A percentile compares a stretch with the other conserved stretches of the same genome.
phyloP scores from a whole-genome alignment of 2,329 filamentous ascomycete species.

The Fusarium succisae region DNA sequence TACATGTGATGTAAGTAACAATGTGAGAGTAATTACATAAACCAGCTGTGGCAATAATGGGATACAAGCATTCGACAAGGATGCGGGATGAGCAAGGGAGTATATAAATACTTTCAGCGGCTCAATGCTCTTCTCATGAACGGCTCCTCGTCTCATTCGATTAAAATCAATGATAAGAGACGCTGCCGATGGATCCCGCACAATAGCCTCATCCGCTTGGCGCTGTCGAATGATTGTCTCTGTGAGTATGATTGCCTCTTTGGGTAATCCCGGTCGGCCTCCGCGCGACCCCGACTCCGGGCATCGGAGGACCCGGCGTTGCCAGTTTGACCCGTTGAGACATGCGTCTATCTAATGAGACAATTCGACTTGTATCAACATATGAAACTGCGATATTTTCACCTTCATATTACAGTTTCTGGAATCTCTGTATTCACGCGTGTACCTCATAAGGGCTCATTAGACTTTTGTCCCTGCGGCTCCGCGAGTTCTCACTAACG shows the following conservation, averaged over 20 bases:
- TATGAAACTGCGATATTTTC: not conserved
- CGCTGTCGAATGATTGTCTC: constrained; percentile 29
- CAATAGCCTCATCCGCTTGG: constrained; percentile 34
- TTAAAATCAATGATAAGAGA: not conserved
- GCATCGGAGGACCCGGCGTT: constrained; percentile 28
- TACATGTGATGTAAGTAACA: not conserved
- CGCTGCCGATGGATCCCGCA: constrained; percentile 33
- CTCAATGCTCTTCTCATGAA: not conserved
- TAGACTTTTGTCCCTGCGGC: not conserved
- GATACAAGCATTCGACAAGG: not conserved
- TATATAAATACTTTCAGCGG: not conserved
- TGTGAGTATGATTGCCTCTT: constrained; percentile 23
- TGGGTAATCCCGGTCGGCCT: constrained; percentile 36
- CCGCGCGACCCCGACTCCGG: constrained; percentile 34
- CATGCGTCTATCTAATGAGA: not conserved
- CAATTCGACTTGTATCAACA: not conserved
- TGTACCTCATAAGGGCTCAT: not conserved
- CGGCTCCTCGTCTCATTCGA: constrained; percentile 8
- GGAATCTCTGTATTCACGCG: not conserved
- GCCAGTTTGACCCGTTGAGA: not conserved
- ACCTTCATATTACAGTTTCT: not conserved
- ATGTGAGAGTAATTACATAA: not conserved
- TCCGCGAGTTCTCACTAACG: not conserved
- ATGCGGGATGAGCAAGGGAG: not conserved
- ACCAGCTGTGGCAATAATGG: not conserved